A percentile compares a stretch with the other conserved stretches of the same genome.
Conservation (phyloP, 2,329 filamentous ascomycete species). For the Magnaporthales sp. region DNA sequence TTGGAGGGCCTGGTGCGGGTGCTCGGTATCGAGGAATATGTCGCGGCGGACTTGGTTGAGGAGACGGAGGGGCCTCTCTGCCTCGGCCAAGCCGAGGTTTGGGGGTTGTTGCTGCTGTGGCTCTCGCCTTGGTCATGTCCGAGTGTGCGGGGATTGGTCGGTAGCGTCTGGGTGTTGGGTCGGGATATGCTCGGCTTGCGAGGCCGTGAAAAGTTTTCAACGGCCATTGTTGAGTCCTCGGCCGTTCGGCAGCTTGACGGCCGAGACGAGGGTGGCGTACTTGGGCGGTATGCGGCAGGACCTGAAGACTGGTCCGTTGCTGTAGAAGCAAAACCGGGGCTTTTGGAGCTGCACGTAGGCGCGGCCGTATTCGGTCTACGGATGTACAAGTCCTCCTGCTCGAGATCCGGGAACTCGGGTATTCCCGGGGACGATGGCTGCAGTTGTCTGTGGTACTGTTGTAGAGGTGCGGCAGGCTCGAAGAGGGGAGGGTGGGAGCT, state of each 20-base stretch:
- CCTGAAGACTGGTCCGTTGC: neutral
- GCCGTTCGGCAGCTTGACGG: conserved; percentile 1
- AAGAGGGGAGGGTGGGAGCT: conserved; percentile 19
- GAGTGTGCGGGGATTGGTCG: neutral
- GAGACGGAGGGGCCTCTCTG: conserved; percentile 33
- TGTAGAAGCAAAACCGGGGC: neutral
- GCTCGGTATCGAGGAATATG: conserved; percentile 31
- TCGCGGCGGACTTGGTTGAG: conserved; percentile 36
- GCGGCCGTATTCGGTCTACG: neutral
- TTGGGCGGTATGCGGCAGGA: neutral
- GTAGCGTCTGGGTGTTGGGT: neutral
- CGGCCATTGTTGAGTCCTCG: conserved; percentile 18
- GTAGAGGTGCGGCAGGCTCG: neutral
- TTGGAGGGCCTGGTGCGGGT: conserved; percentile 23
- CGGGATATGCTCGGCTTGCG: conserved; percentile 40
- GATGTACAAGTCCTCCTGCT: neutral
- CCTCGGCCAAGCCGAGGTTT: conserved; percentile 29
- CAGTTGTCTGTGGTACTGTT: neutral
- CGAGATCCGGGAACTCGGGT: conserved; percentile 1
- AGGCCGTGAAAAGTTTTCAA: conserved; percentile 53
- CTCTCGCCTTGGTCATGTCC: conserved; percentile 8
- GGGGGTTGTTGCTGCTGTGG: conserved; percentile 19
- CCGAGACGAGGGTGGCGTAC: conserved; percentile 8
- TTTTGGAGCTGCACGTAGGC: neutral
- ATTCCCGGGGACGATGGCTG: neutral